Base-by-base conservation (phyloP, 495 filamentous ascomycete species). In the Penicillium pancosmium region DNA sequence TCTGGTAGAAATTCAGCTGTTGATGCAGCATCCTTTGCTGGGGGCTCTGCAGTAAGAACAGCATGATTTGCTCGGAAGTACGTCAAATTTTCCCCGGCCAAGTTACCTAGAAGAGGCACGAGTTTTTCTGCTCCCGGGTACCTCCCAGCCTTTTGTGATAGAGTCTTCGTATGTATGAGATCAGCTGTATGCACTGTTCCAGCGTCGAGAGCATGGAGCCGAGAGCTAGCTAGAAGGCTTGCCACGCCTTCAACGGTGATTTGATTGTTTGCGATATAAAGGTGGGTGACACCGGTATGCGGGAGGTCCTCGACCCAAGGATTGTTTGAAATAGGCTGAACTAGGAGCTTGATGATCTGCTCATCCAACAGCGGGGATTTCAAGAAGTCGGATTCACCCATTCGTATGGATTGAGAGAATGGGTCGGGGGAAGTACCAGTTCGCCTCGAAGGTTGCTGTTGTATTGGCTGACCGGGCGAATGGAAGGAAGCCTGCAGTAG, bases 51-150 rank as follows among this genome's bases (percentile, higher is more conserved):
- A 2, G 85, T 87, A 38, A 86, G 67, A 16, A 87, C 62, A 9
- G 74, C 73, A 71, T 87, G 82, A 64, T 88, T 78, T 9, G 84
- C 76, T 35, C 86, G 74, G 11, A 88, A 61, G 55, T 81, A 85
- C 6, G 75, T 79, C 53, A 88, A 54, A 9, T 75, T 73, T 4
- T 79, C 70, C 18, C 76, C 75, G 6, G 80, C 80, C 55, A 68
- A 58, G 19, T 76, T 75, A 18, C 74, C 76, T 31, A 87, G 53
- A 7, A 82, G 57, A 1, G 81, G 80, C 19, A 80, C 81, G 5
- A 86, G 69, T 64, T 84, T 84, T 59, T 85, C 83, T 2, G 78
- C 73, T 12, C 84, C 82, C 10, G 80, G 78, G 41, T 55, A 60
- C 41, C 18, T 70, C 38, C 27, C 59, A 54, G 31, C 66, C 47